Percentiles rank a stretch among this genome's conserved stretches.
Conservation (phyloP, 1,284 basidiomycete genomes). For the Peniophora sp. region DNA sequence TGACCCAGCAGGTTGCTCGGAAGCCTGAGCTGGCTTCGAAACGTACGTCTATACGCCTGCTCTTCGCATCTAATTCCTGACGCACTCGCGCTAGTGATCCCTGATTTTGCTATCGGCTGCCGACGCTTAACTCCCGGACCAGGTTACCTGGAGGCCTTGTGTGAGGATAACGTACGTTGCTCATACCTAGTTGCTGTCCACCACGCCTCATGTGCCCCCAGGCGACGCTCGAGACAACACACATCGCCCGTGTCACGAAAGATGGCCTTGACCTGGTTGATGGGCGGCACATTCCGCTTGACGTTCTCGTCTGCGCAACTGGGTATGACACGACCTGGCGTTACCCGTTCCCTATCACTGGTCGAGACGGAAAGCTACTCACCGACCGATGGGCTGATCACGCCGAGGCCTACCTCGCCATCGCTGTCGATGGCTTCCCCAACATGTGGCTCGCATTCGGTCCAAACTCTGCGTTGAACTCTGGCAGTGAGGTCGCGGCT, state of each 20-base stretch:
- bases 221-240: constrained; percentile 41
- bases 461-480: constrained; percentile 41
- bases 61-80: neutral
- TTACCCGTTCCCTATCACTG: constrained; percentile 38
- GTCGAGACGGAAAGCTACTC: constrained; percentile 34
- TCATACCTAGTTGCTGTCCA: neutral
- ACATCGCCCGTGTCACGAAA: constrained; percentile 38
- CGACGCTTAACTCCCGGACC: constrained; percentile 48
- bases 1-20: constrained; percentile 9
- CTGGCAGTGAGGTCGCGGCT: constrained; percentile 38
- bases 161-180: constrained; percentile 14
- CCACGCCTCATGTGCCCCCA: constrained; percentile 12
- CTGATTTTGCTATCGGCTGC: constrained; percentile 45
- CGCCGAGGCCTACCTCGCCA: constrained; percentile 39
- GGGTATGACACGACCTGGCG: constrained; percentile 43
- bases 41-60: constrained; percentile 20
- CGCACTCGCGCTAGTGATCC: constrained; percentile 31
- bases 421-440: constrained; percentile 48
- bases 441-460: constrained; percentile 46
- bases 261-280: constrained; percentile 44
- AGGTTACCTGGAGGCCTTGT: constrained; percentile 48
- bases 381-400: constrained; percentile 36
- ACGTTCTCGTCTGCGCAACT: constrained; percentile 52
- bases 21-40: constrained; percentile 48
- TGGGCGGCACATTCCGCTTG: constrained; percentile 39